phyloP scores from a whole-genome alignment of 805 yeast genomes.

The Saccharomyces jurei region DNA sequence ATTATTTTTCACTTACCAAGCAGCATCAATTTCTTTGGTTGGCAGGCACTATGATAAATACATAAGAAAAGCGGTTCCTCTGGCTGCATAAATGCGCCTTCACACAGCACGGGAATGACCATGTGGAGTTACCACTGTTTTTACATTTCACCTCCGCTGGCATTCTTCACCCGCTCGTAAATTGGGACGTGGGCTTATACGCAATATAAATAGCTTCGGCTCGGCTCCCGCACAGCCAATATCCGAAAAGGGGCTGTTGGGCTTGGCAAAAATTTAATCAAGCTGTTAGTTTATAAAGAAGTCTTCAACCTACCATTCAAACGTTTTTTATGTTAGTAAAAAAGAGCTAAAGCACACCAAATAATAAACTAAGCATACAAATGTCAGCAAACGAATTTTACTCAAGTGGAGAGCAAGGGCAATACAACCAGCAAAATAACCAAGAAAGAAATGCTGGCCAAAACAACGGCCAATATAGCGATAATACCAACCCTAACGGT shows the following conservation, averaged over 20 bases:
- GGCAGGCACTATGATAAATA: not conserved
- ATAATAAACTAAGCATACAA: not conserved
- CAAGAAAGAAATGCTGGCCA: not conserved
- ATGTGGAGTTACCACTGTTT: not conserved
- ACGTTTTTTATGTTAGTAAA: too few species aligned
- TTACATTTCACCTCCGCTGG: not conserved
- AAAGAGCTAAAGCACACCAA: not conserved
- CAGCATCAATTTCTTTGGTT: not conserved
- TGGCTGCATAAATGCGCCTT: not conserved
- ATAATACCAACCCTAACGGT: conserved; percentile 13
- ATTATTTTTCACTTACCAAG: not conserved
- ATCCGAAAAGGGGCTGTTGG: not conserved
- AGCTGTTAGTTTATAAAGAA: not conserved
- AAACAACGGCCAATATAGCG: not conserved
- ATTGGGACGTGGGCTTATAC: not conserved
- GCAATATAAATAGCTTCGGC: not conserved
- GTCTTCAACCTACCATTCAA: not conserved
- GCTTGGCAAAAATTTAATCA: not conserved
- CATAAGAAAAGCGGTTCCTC: not conserved
- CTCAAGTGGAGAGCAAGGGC: conserved; percentile 36
- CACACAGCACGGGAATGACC: not conserved
- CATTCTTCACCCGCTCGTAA: not conserved
- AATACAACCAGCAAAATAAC: conserved; percentile 23
- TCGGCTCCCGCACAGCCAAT: not conserved
- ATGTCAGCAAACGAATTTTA: conserved; percentile 57